Percentiles rank a stretch among this genome's conserved stretches.
phyloP scores from a whole-genome alignment of 495 filamentous ascomycete species.

The Penicillium cinerascens region DNA sequence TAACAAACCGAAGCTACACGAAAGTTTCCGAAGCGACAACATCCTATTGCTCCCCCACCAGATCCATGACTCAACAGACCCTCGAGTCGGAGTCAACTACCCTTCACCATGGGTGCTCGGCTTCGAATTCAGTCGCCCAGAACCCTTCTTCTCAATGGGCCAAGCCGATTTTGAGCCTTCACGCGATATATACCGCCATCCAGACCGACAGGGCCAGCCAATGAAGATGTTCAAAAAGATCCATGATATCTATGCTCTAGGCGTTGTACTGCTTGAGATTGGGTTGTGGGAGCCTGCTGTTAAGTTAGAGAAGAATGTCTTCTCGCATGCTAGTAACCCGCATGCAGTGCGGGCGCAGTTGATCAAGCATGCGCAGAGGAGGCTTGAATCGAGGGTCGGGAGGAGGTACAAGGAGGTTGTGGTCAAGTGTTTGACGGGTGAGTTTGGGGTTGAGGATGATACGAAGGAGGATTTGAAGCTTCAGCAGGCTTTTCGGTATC shows the following conservation, averaged over 20 bases:
- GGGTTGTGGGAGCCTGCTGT: slow-evolving; percentile 1
- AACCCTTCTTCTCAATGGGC: slow-evolving; percentile 1
- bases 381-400: background rate
- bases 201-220: slow-evolving; percentile 1
- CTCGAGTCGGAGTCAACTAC: slow-evolving; percentile 1
- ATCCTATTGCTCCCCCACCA: background rate
- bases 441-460: background rate
- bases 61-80: background rate
- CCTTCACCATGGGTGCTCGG: slow-evolving; percentile 2
- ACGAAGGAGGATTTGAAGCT: slow-evolving; percentile 3
- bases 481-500: background rate
- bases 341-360: background rate
- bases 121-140: slow-evolving; percentile 1
- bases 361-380: slow-evolving; percentile 1
- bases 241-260: slow-evolving; percentile 1
- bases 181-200: slow-evolving; percentile 4
- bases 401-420: slow-evolving; percentile 2
- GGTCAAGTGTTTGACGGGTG: background rate
- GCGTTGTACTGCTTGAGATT: slow-evolving; percentile 2
- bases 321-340: background rate
- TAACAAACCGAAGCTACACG: background rate
- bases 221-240: slow-evolving; percentile 6
- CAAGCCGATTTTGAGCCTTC: slow-evolving; percentile 3
- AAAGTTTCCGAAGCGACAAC: slow-evolving; percentile 6
- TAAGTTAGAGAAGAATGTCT: slow-evolving; percentile 1